phyloP scores from a whole-genome alignment of 1,284 basidiomycete species.

The Microstroma glucosiphilum region DNA sequence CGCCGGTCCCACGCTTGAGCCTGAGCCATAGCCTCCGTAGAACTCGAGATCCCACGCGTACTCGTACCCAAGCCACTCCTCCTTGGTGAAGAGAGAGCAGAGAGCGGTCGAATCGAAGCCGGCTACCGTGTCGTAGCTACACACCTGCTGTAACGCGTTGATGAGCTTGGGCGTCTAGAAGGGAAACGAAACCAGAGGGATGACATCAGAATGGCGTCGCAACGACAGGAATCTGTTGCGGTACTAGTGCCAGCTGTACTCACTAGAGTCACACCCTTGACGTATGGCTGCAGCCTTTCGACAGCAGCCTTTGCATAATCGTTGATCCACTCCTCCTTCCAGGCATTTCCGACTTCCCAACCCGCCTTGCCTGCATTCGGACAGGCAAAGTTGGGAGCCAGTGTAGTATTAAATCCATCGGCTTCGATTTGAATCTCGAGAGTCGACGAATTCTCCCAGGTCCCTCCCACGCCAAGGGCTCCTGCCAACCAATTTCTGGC shows the following conservation, averaged over 20 bases:
- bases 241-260: constrained; percentile 21
- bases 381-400: constrained; percentile 44
- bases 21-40: constrained; percentile 62
- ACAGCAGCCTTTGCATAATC: constrained; percentile 6
- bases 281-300: constrained; percentile 2
- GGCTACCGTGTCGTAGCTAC: constrained; percentile 63
- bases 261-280: neutral
- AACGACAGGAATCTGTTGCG: neutral
- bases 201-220: neutral
- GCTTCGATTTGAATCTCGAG: constrained; percentile 47
- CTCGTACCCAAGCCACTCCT: constrained; percentile 83
- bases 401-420: constrained; percentile 42
- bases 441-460: constrained; percentile 11
- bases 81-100: constrained; percentile 78
- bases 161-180: constrained; percentile 10
- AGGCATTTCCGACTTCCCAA: constrained; percentile 12
- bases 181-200: constrained; percentile 21
- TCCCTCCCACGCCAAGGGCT: constrained; percentile 6
- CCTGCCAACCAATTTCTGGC: constrained; percentile 28
- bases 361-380: constrained; percentile 15
- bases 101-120: constrained; percentile 72
- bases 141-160: constrained; percentile 39
- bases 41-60: constrained; percentile 57
- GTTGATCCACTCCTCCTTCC: constrained; percentile 6
- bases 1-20: constrained; percentile 68